phyloP scores from a whole-genome alignment of 495 filamentous ascomycete genomes.

The Penicillium flavigenum region DNA sequence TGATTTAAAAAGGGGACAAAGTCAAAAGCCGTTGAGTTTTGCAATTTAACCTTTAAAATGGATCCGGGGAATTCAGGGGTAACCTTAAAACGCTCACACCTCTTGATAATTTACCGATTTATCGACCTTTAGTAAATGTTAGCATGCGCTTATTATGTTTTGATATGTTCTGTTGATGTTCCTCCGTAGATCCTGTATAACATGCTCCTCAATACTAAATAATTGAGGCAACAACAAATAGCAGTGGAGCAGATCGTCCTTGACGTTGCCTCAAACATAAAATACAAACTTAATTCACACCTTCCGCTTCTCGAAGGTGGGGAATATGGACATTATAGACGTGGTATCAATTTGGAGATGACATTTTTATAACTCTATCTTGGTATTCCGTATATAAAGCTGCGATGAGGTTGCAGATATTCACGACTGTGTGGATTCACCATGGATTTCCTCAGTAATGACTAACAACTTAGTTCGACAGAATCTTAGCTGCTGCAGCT shows the following conservation, averaged over 20 bases:
- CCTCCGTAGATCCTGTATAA: neutral
- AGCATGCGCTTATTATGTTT: neutral
- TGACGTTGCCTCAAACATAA: neutral
- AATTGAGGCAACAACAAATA: too few species aligned
- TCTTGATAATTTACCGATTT: neutral
- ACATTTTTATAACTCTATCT: neutral
- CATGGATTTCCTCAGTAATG: neutral
- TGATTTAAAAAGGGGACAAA: neutral
- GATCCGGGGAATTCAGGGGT: conserved; percentile 1
- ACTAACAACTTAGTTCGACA: conserved; percentile 3
- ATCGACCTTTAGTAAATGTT: neutral
- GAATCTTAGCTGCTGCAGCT: conserved; percentile 39
- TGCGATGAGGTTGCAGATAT: neutral
- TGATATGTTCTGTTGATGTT: neutral
- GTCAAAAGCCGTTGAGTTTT: too few species aligned
- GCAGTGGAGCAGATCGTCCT: neutral
- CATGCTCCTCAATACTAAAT: too few species aligned
- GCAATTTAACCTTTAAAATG: neutral
- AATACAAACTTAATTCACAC: neutral
- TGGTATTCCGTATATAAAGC: neutral
- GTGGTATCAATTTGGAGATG: neutral
- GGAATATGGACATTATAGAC: neutral
- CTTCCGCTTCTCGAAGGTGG: neutral
- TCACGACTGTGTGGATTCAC: neutral
- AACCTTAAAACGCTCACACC: neutral